These are phyloP conservation scores for Lodderomyces theae DNA, from an alignment of 1,139 yeast genomes.

Conservation along the genomic window DNA sequence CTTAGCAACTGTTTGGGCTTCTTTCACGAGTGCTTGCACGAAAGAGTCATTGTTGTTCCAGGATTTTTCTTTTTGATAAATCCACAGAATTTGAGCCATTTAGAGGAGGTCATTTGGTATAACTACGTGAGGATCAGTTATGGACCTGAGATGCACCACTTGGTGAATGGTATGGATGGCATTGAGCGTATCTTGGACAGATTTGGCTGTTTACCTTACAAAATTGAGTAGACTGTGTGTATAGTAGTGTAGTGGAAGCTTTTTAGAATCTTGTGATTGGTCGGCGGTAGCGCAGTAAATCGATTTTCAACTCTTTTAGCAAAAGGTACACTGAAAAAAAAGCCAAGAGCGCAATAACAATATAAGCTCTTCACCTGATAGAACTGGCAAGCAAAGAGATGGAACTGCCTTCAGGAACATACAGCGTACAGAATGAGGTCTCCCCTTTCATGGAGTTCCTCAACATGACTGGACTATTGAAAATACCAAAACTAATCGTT, in stretches of 20 bases:
- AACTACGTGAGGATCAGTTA: conserved; percentile 61
- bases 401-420: background rate
- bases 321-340: no score
- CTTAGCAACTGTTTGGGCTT: conserved; percentile 62
- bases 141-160: conserved; percentile 58
- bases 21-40: conserved; percentile 67
- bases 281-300: no score
- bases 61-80: conserved; percentile 67
- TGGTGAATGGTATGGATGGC: conserved; percentile 65
- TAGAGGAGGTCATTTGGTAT: conserved; percentile 65
- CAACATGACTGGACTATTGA: conserved; percentile 4
- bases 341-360: no score
- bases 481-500: conserved; percentile 23
- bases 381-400: background rate
- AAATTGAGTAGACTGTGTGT: conserved; percentile 12
- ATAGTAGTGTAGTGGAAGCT: no score
- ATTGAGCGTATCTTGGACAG: conserved; percentile 55
- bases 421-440: background rate
- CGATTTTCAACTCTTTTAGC: background rate
- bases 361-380: no score
- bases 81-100: conserved; percentile 59
- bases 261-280: background rate
- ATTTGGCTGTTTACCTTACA: conserved; percentile 43
- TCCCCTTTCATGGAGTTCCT: conserved; percentile 1
- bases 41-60: conserved; percentile 62